Evolutionary conservation across 228 moss, liverwort and hornwort genomes (phyloP), one percentile per base, ranked within the genome.

Genomic region (Sphagnum magellanicum): DNA sequence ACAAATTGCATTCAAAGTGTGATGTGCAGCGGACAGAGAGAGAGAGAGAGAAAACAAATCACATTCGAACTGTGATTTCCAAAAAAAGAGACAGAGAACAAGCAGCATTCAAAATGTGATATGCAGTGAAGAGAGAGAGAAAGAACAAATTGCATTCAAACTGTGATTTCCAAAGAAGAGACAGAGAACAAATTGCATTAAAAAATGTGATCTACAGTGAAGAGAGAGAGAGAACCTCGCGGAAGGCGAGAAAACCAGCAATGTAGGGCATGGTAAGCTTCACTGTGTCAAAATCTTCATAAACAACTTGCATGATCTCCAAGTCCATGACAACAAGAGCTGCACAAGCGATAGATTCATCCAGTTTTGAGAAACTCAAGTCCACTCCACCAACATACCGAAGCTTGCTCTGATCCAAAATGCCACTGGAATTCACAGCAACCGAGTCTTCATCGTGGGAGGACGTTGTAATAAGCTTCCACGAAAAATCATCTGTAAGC

Each of bases 161-260:
- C 5, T 49, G 65, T 49, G 10, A 65, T 3, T 32, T 32, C 32
- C 32, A 32, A 32, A 32, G 32, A 32, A 32, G 32, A 32, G 32
- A 32, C 32, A 32, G 32, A 32, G 32, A 32, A 32, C 32, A 32
- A 32, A 32, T 3, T 32, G 32, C 32, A 32, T 32, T 32, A 1
- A 32, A 32, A 32, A 32, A 32, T 32, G 32, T 32, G 32, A 32
- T 32, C 1, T 32, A 3, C 32, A 32, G 32, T 32, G 47, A 63
- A n/a, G 63, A 63, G 8, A 32, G 0, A 48, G 49, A 49, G 57
- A 59, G 58, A 65, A 98, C 98, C 98, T 94, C 98, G 6, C 98
- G 89, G 77, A 98, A 98, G 72, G 94, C 94, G 61, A 98, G 92
- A 78, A 98, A 98, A 47, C 94, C 98, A 66, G 94, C 91, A 61